Base-by-base conservation (phyloP, 164 flowering plant species). In the Cinnamomum chago region DNA sequence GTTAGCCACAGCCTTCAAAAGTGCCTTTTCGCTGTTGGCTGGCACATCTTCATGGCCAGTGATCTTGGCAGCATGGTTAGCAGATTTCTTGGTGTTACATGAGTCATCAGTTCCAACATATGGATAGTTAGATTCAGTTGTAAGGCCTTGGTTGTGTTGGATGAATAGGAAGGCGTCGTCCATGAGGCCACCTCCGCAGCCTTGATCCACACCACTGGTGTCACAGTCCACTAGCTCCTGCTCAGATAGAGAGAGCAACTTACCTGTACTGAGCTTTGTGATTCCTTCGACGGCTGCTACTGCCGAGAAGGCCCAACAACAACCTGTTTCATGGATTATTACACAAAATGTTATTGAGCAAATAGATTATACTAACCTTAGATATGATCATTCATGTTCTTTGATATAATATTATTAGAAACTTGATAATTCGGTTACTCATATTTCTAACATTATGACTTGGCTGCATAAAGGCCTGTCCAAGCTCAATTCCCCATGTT, bases 251-350 rank as follows among this genome's bases (percentile, higher is more conserved):
- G 81, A 73, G 50, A 76, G 27, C 12, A 78, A 47, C 10, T 73
- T 78, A 15, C 79, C 73, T 3, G 72, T 70, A 18, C n/a, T 78
- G 28, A 81, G 24, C 22, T 78, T 40, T 22, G 67, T 73, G 20
- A 79, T 79, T 5, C 83, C 83, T 68, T 81, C 81, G 74, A 71
- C 70, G 17, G 83, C 81, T 20, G 79, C 83, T 5, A 79, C 79
- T 1, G 73, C 83, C 1, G 83, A 78, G 66, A 79, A 81, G 0
- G 83, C 81, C 83, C 81, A 81, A 62, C 81, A 78, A 47, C 73
- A 58, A 18, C 83, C 81, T 81, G 47, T 40, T 40, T 67, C 47
- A 40, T 40, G 10, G 11, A 40, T 40, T 0, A 40, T 40, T 58
- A 14, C 62, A 58, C 22, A 58, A 58, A 58, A 58, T 58, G 18